These are phyloP conservation scores for Fusarium sp. DNA, from an alignment of 2,329 filamentous ascomycete species.

Conservation along the genomic window DNA sequence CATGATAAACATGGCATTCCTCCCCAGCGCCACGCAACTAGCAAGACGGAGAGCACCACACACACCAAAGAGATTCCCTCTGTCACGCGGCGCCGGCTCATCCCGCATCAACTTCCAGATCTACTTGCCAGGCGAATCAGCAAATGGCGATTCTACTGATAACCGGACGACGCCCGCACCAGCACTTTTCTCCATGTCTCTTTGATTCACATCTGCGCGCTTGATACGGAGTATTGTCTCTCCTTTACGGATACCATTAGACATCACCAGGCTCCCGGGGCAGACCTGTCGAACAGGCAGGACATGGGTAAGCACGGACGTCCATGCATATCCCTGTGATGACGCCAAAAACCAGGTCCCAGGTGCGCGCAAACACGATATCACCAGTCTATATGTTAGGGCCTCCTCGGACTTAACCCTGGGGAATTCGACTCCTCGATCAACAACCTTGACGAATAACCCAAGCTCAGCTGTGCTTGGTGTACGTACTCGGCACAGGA, in stretches of 20 bases:
- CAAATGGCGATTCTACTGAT: not conserved
- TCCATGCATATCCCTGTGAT: conserved; percentile 15
- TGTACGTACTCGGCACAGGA: not conserved
- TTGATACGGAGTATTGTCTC: not conserved
- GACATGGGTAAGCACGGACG: conserved; percentile 5
- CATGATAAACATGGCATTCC: not conserved
- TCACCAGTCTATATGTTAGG: not conserved
- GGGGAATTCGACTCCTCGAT: not conserved
- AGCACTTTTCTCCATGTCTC: conserved; percentile 1
- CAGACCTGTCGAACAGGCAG: not conserved
- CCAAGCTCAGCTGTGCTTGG: not conserved
- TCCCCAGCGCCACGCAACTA: conserved; percentile 4
- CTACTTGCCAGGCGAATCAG: not conserved
- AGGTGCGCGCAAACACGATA: not conserved
- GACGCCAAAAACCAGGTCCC: conserved; percentile 30
- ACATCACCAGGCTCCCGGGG: conserved; percentile 8
- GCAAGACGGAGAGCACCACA: not conserved
- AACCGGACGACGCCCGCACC: not conserved
- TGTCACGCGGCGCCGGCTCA: conserved; percentile 32
- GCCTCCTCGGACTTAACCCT: not conserved
- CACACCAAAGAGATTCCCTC: not conserved
- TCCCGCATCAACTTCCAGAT: conserved; percentile 24
- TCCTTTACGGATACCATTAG: not conserved
- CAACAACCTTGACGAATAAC: not conserved
- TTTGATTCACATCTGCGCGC: not conserved